Evolutionary conservation across 2,329 filamentous ascomycete species (phyloP).

Genomic region (Microdochium nivale): DNA sequence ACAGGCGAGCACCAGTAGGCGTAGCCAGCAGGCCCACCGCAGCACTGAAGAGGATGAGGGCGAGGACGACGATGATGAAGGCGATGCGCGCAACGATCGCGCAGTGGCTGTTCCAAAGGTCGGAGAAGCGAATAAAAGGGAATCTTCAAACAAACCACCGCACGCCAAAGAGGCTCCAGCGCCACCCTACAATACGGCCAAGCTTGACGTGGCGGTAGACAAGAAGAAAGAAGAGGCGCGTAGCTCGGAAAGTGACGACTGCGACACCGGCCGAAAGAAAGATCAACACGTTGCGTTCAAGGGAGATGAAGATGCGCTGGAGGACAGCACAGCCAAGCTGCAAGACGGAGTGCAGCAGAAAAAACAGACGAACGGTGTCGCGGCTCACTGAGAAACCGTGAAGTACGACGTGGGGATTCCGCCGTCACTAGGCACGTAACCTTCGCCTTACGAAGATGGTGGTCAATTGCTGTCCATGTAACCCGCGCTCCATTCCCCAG

Average conservation of each 20-base stretch:
- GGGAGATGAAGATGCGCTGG: neutral
- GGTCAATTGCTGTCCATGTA: too few species aligned
- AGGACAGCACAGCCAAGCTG: neutral
- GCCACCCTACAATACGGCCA: neutral
- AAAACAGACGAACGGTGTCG: neutral
- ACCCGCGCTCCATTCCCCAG: too few species aligned
- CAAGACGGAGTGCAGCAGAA: neutral
- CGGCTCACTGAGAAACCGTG: neutral
- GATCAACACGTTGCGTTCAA: neutral
- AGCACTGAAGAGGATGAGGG: neutral
- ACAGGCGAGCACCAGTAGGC: neutral
- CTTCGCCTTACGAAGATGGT: too few species aligned
- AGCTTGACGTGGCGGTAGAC: neutral
- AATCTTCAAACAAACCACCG: neutral
- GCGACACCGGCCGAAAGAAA: neutral
- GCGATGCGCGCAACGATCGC: neutral
- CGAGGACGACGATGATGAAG: neutral
- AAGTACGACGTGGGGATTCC: too few species aligned
- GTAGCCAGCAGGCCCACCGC: neutral
- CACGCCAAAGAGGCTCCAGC: neutral
- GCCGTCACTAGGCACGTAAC: too few species aligned
- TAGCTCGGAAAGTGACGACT: neutral
- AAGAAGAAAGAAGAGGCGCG: neutral
- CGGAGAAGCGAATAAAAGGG: neutral
- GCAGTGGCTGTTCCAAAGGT: neutral